Evolutionary conservation across 164 flowering plant genomes (phyloP), one percentile per base, ranked within the genome.

Genomic region (Taxillus chinensis): DNA sequence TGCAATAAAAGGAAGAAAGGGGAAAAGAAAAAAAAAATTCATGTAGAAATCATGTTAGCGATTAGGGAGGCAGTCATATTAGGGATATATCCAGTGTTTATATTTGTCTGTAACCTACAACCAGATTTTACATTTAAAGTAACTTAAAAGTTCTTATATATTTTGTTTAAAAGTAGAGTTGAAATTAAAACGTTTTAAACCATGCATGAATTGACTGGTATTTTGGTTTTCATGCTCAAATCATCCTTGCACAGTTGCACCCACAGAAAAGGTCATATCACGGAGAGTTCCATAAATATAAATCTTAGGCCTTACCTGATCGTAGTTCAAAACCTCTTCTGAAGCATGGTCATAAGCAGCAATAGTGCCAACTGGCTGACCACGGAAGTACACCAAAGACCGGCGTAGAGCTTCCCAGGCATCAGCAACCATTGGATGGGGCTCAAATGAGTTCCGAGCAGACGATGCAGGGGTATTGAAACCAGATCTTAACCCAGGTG

Each of bases 381-480:
- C 75, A 41, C 73, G 65, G 55, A 70, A 77, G 63, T 43, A 69
- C 48, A 77, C 80, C 57, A 77, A 49, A 39, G 80, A 66, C 39
- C 67, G 64, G 39, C 78, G 62, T 16, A 77, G 75, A 5, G 80
- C 75, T 12, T 77, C 80, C 80, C 80, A 74, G 45, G 80, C 80
- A 62, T 74, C 80, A 7, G 75, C 78, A 52, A 77, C 73, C 75
- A 74, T 74, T 4, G 80, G 78, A 57, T 77, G 80, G 4, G 80
- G 73, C 67, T 77, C 80, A 17, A 74, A 74, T 5, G 78, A 73
- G 68, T 73, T 66, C 42, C 73, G 61, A 40, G 75, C 66, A 2
- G 77, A 74, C 16, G 83, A 81, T 8, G 72, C 70, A 4, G 84
- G 86, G 45, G 84, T 80, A 62, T 77, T 68, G n/a, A 74, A 65